These are phyloP conservation scores for Cutaneotrichosporon sp. DNA, from an alignment of 1,284 basidiomycete species.

Conservation along the genomic window DNA sequence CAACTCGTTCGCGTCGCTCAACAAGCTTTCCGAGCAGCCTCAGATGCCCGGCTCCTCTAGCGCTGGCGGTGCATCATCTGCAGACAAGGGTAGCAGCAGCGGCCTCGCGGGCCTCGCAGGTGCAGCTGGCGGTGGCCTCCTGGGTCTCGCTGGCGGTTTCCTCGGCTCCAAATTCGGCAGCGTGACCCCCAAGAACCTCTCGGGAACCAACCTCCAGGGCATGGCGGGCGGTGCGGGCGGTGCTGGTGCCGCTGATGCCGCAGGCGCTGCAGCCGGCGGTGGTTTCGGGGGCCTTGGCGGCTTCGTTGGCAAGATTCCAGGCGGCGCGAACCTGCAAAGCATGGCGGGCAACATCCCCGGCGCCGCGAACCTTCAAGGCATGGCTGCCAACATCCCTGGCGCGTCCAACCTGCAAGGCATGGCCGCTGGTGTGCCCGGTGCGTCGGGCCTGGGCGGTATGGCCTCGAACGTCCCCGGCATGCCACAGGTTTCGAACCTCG, in stretches of 20 bases:
- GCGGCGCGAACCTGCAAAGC: not conserved
- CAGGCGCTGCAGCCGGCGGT: not conserved
- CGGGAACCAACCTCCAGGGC: constrained; percentile 5
- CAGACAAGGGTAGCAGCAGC: constrained; percentile 6
- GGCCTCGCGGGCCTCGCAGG: constrained; percentile 2
- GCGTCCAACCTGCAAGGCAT: constrained; percentile 12
- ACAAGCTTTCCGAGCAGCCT: constrained; percentile 8
- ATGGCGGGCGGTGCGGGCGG: constrained; percentile 9
- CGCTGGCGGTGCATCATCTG: not conserved
- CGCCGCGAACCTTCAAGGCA: not conserved
- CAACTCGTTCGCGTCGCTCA: constrained; percentile 13
- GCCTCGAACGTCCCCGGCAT: constrained; percentile 4
- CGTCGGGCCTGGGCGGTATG: not conserved
- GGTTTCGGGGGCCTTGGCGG: constrained; percentile 8
- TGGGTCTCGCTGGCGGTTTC: constrained; percentile 4
- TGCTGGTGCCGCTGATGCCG: not conserved
- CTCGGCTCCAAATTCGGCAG: constrained; percentile 1
- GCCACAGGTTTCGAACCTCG: not conserved
- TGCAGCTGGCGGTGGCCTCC: constrained; percentile 9
- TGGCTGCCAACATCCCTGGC: constrained; percentile 5
- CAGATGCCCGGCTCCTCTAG: constrained; percentile 11
- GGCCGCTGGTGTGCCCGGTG: constrained; percentile 8
- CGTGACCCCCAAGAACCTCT: constrained; percentile 9
- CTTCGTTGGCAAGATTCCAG: constrained; percentile 7
- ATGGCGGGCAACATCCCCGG: constrained; percentile 11